Evolutionary conservation across 768 basidiomycete genomes (phyloP).

Genomic region (Mycena leptocephala): DNA sequence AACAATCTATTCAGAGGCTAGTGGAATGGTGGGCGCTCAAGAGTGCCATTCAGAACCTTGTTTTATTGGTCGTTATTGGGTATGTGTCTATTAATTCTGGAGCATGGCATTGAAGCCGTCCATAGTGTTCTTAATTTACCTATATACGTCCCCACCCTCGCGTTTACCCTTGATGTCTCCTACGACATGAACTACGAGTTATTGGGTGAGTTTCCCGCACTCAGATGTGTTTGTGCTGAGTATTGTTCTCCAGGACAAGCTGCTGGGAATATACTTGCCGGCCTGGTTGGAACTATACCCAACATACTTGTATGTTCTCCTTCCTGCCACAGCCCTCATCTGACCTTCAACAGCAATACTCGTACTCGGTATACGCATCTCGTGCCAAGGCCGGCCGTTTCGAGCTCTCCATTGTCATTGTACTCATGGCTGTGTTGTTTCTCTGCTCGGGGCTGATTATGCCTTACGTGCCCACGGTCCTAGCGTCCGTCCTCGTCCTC

Average conservation of each 20-base stretch:
- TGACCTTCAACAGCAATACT: constrained; percentile 41
- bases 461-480: constrained; percentile 41
- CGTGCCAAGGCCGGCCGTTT: constrained; percentile 41
- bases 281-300: constrained; percentile 39
- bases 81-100: neutral
- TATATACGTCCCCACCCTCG: constrained; percentile 42
- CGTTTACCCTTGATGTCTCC: constrained; percentile 39
- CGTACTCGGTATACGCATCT: constrained; percentile 39
- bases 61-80: constrained; percentile 42
- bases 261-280: constrained; percentile 37
- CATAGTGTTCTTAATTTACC: constrained; percentile 40
- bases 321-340: neutral
- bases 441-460: constrained; percentile 35
- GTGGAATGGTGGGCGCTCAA: constrained; percentile 43
- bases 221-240: neutral
- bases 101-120: neutral
- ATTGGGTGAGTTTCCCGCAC: constrained; percentile 9
- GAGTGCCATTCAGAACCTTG: constrained; percentile 37
- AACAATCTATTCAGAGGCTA: constrained; percentile 3
- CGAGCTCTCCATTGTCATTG: constrained; percentile 34
- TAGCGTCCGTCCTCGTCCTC: constrained; percentile 41
- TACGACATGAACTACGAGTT: constrained; percentile 46
- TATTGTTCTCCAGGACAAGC: constrained; percentile 31
- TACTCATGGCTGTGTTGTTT: constrained; percentile 36
- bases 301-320: constrained; percentile 40